Conservation (phyloP, 192 early-diverging fungal species). For the Entomortierella chlamydospora region DNA sequence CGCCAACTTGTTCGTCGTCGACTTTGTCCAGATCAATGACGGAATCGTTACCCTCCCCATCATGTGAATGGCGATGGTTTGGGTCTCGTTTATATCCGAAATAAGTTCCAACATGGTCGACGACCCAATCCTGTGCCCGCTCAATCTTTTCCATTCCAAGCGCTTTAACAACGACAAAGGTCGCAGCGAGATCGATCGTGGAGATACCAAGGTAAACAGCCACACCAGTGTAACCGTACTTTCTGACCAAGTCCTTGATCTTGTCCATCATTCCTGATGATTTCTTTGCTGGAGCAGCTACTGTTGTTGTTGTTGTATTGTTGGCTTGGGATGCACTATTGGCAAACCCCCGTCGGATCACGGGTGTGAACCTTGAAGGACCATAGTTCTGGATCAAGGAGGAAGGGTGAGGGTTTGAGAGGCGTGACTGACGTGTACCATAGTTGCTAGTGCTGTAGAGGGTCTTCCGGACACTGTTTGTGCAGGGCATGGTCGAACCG, state of each 20-base stretch:
- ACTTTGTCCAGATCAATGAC: slow-evolving; percentile 21
- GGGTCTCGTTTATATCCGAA: slow-evolving; percentile 33
- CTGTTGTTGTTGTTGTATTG: background rate
- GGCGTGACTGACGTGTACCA: slow-evolving; percentile 4
- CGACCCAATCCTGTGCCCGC: slow-evolving; percentile 58
- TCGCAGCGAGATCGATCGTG: slow-evolving; percentile 59
- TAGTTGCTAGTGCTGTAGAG: slow-evolving; percentile 5
- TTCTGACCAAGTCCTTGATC: slow-evolving; percentile 58
- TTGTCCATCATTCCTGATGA: slow-evolving; percentile 44
- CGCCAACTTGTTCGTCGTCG: slow-evolving; percentile 25
- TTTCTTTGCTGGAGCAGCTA: slow-evolving; percentile 4
- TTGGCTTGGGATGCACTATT: background rate
- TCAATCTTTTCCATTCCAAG: slow-evolving; percentile 62
- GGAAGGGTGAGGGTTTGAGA: background rate
- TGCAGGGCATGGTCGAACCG: slow-evolving; percentile 24
- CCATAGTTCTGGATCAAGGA: no score
- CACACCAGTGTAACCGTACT: slow-evolving; percentile 63
- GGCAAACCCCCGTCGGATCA: slow-evolving; percentile 43
- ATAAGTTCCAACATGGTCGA: slow-evolving; percentile 35
- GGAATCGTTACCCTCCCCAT: background rate
- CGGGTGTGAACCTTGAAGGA: slow-evolving; percentile 14
- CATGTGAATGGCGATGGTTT: slow-evolving; percentile 2
- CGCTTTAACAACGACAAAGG: slow-evolving; percentile 58
- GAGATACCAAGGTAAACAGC: slow-evolving; percentile 63
- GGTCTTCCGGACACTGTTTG: slow-evolving; percentile 36